Evolutionary conservation across 2,329 filamentous ascomycete species (phyloP), one percentile per base, ranked within the genome.

Genomic region (Ascochyta fabae): DNA sequence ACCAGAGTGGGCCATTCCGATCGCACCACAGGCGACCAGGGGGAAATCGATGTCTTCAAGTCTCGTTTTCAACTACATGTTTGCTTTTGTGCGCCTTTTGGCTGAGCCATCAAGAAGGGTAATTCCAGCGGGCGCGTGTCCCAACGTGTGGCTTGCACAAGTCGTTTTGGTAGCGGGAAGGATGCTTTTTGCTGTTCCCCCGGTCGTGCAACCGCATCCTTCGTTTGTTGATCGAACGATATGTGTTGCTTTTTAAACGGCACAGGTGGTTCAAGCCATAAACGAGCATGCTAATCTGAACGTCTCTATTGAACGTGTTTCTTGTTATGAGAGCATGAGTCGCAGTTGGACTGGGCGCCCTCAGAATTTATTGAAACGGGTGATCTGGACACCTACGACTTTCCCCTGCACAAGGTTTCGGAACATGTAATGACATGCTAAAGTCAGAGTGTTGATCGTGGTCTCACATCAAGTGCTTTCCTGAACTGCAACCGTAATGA

Each of bases 141-240:
- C 47, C 38, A 56, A 47, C 42, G 40, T 23, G 48, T 46, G 47
- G 33, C 47, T 56, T 51, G 47, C 38, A 48, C 27, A 39, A 16
- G 15, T 42, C 26, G 42, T 23, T 51, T 34, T 33, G 36, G 42
- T 50, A 33, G 42, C 48, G 53, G 53, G 53, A 47, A 51, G 47
- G 38, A 24, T 48, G 48, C 44, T 57, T 57, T 56, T 50, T 56
- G 42, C 46, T 51, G 36, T 48, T 44, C 40, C 54, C 53, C 52
- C 43, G 39, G 54, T 57, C 54, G 54, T 57, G 54, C 48, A 45
- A 57, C 54, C 44, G 48, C 54, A 57, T 48, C 54, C 43, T 57
- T 45, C 39, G 39, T 31, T 22, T 31, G 48, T 47, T 53, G 54
- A 48, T 53, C 44, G 48, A 52, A 52, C 54, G 48, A 57, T 47